Percentiles rank a stretch among this genome's conserved stretches.
phyloP scores from a whole-genome alignment of 2,329 filamentous ascomycete genomes.

The Fusarium acutatum region DNA sequence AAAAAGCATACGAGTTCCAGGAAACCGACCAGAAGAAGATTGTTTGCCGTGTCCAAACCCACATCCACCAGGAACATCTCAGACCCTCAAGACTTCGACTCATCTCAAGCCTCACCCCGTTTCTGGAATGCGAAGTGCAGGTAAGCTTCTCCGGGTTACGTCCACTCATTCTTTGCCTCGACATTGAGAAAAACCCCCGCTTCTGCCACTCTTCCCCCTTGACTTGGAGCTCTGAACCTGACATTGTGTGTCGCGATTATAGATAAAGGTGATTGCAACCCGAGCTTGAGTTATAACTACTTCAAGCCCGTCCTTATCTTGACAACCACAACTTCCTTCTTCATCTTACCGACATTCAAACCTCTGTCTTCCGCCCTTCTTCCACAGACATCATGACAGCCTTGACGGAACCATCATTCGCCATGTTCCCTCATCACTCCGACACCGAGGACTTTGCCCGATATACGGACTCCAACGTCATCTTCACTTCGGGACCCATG shows the following conservation, averaged over 20 bases:
- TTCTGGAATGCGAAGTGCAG: conserved; percentile 43
- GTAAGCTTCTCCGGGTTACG: conserved; percentile 34
- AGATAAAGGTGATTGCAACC: conserved; percentile 41
- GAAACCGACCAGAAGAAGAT: conserved; percentile 13
- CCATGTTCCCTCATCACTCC: conserved; percentile 42
- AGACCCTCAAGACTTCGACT: conserved; percentile 30
- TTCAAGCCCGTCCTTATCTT: conserved; percentile 24
- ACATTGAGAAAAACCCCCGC: conserved; percentile 2
- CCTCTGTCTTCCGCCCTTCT: background rate
- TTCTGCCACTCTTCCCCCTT: conserved; percentile 10
- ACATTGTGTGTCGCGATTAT: conserved; percentile 24
- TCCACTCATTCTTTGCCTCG: conserved; percentile 12
- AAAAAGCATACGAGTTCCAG: conserved; percentile 3
- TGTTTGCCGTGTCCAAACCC: conserved; percentile 6
- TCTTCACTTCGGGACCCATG: conserved; percentile 53
- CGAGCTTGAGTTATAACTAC: conserved; percentile 29
- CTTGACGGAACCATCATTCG: conserved; percentile 42
- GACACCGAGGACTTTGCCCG: conserved; percentile 53
- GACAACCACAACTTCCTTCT: conserved; percentile 15
- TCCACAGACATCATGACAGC: conserved; percentile 41
- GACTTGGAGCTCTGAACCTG: conserved; percentile 14
- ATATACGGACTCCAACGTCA: conserved; percentile 55
- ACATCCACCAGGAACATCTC: conserved; percentile 29
- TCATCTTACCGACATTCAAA: background rate
- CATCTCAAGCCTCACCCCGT: conserved; percentile 30